A percentile compares a stretch with the other conserved stretches of the same genome.
phyloP scores from a whole-genome alignment of 345 rosid species.

The Hibiscus trionum region DNA sequence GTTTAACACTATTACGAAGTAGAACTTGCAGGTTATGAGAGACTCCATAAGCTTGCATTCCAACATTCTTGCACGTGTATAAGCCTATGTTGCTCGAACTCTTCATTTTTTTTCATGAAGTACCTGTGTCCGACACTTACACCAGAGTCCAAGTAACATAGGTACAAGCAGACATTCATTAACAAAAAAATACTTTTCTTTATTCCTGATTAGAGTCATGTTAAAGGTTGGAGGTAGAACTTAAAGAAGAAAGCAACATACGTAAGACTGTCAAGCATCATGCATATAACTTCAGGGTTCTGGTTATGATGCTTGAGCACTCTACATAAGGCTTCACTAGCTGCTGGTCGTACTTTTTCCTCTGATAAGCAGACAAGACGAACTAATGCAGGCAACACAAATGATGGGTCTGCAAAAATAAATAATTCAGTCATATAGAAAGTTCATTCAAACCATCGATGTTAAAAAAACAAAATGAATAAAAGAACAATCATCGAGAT shows the following conservation, averaged over 20 bases:
- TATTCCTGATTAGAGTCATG: not conserved
- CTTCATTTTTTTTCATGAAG: no score
- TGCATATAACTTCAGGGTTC: slow-evolving; percentile 53
- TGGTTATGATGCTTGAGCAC: slow-evolving; percentile 53
- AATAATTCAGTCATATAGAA: slow-evolving; percentile 7
- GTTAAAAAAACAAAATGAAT: not conserved
- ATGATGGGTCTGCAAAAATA: slow-evolving; percentile 54
- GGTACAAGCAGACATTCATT: not conserved
- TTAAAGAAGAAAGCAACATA: slow-evolving; percentile 21
- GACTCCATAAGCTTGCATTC: not conserved
- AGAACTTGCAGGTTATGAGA: not conserved
- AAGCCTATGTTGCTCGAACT: no score
- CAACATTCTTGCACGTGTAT: not conserved
- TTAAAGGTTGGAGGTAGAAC: not conserved
- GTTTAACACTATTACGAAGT: not conserved
- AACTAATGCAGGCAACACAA: slow-evolving; percentile 55
- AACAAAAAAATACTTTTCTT: not conserved
- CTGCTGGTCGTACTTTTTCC: slow-evolving; percentile 36
- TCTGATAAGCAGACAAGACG: slow-evolving; percentile 46
- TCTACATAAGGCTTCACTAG: slow-evolving; percentile 43
- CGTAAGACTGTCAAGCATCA: slow-evolving; percentile 80
- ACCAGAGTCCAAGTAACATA: not conserved
- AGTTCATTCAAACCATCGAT: not conserved
- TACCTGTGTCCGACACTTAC: no score
- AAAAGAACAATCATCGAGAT: not conserved